phyloP scores from a whole-genome alignment of 2,329 filamentous ascomycete species.

The Thyridium curvatum region DNA sequence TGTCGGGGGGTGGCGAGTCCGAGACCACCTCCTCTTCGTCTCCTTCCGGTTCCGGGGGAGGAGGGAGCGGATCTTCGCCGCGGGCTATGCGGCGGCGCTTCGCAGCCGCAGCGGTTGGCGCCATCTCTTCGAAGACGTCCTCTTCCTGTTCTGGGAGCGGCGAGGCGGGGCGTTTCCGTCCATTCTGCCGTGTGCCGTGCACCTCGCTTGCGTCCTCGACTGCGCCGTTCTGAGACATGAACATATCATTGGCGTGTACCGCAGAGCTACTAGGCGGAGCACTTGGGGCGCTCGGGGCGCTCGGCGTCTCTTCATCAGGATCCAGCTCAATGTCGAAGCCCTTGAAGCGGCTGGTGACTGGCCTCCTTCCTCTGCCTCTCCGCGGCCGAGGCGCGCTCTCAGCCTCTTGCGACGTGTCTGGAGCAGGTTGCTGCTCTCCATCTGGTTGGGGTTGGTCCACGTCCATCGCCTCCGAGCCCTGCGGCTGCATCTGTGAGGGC shows the following conservation, averaged over 20 bases:
- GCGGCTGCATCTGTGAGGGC: background rate
- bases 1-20: conserved; percentile 17
- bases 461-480: conserved; percentile 13
- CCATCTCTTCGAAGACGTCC: conserved; percentile 63
- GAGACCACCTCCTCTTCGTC: conserved; percentile 9
- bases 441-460: conserved; percentile 11
- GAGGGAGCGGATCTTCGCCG: conserved; percentile 38
- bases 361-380: conserved; percentile 14
- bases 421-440: conserved; percentile 4
- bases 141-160: conserved; percentile 32
- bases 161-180: conserved; percentile 39
- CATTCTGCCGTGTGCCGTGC: conserved; percentile 6
- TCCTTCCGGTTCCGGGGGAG: conserved; percentile 15
- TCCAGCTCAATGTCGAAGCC: conserved; percentile 54
- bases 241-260: conserved; percentile 37
- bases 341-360: conserved; percentile 56
- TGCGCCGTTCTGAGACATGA: conserved; percentile 46
- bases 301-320: conserved; percentile 29
- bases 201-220: conserved; percentile 14
- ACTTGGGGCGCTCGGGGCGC: background rate
- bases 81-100: conserved; percentile 70
- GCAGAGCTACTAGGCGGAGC: background rate
- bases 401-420: conserved; percentile 13
- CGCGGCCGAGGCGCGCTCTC: conserved; percentile 12
- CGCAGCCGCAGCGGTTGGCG: conserved; percentile 69